Conservation (phyloP, 2,329 filamentous ascomycete genomes). For the Fusarium nurragi region DNA sequence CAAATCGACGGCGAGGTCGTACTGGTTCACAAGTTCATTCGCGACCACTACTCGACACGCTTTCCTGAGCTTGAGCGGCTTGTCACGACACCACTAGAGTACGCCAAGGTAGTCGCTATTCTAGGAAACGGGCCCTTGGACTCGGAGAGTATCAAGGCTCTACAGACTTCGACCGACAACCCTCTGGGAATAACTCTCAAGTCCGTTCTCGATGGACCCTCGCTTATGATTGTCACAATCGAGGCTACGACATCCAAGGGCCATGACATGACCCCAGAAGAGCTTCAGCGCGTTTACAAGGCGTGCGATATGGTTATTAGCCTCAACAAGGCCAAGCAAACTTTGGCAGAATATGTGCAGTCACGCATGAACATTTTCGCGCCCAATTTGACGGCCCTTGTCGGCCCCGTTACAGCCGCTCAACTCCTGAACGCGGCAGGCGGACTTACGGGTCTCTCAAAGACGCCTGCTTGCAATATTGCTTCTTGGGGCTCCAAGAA, state of each 20-base stretch:
- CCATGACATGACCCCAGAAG: slow-evolving; percentile 76
- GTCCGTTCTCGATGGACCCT: slow-evolving; percentile 85
- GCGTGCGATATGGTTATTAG: slow-evolving; percentile 91
- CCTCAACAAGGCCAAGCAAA: slow-evolving; percentile 86
- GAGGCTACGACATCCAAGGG: slow-evolving; percentile 93
- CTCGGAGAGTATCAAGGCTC: slow-evolving; percentile 77
- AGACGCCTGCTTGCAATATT: slow-evolving; percentile 93
- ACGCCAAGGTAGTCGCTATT: slow-evolving; percentile 93
- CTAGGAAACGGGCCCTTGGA: slow-evolving; percentile 92
- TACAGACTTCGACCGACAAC: slow-evolving; percentile 82
- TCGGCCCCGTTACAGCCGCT: slow-evolving; percentile 91
- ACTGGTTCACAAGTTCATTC: slow-evolving; percentile 93
- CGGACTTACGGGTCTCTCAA: slow-evolving; percentile 86
- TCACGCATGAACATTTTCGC: slow-evolving; percentile 97
- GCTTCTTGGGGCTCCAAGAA: slow-evolving; percentile 91
- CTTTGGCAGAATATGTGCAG: slow-evolving; percentile 91
- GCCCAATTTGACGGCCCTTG: slow-evolving; percentile 88
- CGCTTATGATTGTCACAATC: slow-evolving; percentile 94
- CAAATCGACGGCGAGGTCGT: slow-evolving; percentile 93
- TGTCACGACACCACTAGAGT: slow-evolving; percentile 91
- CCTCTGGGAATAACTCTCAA: slow-evolving; percentile 78
- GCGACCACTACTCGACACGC: slow-evolving; percentile 92
- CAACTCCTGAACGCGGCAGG: slow-evolving; percentile 96
- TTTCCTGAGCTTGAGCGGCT: slow-evolving; percentile 93
- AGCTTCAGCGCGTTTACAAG: slow-evolving; percentile 76